Evolutionary conservation across 371 early-diverging fungal genomes (phyloP), one percentile per base, ranked within the genome.

Genomic region (Umbelopsis sp.): DNA sequence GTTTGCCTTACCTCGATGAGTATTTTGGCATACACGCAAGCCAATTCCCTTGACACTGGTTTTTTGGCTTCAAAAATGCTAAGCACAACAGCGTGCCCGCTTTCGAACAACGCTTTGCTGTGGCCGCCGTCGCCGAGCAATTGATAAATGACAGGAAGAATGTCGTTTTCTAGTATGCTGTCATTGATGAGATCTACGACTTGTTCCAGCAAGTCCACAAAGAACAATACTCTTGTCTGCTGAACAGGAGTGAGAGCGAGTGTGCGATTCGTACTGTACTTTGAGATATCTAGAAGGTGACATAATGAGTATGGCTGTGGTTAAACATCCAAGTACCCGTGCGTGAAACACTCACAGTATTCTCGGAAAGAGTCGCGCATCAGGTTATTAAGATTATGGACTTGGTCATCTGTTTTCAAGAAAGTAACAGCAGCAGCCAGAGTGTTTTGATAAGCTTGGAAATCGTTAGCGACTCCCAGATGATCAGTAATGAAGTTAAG

Each of bases 61-160:
- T 88, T 90, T 63, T 82, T 79, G 12, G 84, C 77, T 44, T 79
- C 66, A 63, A 88, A 88, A 1, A 88, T 78, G 29, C 80, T 72
- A 50, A 90, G 80, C 0, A 86, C 74, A 10, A 82, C 85, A 4
- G 88, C 82, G 69, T 90, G 89, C 0, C 84, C 85, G 32, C 89
- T 88, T 72, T 90, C 90, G 50, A 87, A 90, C 9, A 88, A 50
- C 12, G 84, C 81, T 18, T 80, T 73, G 63, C 85, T 80, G 24
- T 78, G 76, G 32, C 79, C 76, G 62, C 79, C 76, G 62, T 71
- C 71, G 44, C 77, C 81, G 10, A 88, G 69, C 37, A 86, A 72
- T 8, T 87, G 87, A 41, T 88, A 88, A n/a, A 87, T 83, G 14
- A 82, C 76, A 24, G 88, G 86, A 22, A 88, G 66, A 12, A 88